phyloP scores from a whole-genome alignment of 2,329 filamentous ascomycete genomes.

The Colletotrichum sublineola region DNA sequence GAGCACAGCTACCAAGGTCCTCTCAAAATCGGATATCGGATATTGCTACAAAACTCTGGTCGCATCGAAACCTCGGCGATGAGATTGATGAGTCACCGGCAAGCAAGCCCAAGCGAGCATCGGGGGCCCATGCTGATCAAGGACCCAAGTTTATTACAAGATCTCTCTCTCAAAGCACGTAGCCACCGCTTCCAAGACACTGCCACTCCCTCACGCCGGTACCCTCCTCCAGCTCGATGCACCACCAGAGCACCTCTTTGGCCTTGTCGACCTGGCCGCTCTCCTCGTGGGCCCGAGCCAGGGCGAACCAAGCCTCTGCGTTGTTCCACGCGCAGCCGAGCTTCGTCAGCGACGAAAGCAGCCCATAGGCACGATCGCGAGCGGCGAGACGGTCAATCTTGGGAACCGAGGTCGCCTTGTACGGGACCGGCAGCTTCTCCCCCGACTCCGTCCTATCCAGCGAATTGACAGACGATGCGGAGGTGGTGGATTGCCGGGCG shows the following conservation, averaged over 20 bases:
- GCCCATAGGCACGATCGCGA: conserved; percentile 86
- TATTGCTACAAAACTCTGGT: conserved; percentile 9
- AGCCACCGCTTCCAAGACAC: conserved; percentile 75
- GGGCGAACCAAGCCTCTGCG: conserved; percentile 91
- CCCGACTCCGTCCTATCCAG: conserved; percentile 47
- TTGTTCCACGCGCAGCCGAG: conserved; percentile 90
- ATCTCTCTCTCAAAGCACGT: conserved; percentile 64
- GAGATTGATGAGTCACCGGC: no score
- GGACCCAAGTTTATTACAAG: conserved; percentile 7
- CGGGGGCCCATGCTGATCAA: not conserved
- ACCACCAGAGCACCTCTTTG: conserved; percentile 97
- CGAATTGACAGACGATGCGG: conserved; percentile 34
- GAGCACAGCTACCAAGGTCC: not conserved
- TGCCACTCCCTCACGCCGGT: conserved; percentile 84
- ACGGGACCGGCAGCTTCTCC: conserved; percentile 63
- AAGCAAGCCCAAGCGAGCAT: not conserved
- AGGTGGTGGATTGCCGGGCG: conserved; percentile 33
- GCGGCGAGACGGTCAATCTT: conserved; percentile 87
- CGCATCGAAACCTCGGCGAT: not conserved
- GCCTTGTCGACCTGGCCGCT: conserved; percentile 88
- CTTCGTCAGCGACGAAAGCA: conserved; percentile 87
- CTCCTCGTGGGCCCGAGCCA: conserved; percentile 89
- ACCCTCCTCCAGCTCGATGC: conserved; percentile 91
- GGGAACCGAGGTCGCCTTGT: conserved; percentile 73
- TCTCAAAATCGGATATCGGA: not conserved